Percentiles rank a stretch among this genome's conserved stretches.
Conservation (phyloP, 345 rosid genomes). For the Hypericum perforatum region DNA sequence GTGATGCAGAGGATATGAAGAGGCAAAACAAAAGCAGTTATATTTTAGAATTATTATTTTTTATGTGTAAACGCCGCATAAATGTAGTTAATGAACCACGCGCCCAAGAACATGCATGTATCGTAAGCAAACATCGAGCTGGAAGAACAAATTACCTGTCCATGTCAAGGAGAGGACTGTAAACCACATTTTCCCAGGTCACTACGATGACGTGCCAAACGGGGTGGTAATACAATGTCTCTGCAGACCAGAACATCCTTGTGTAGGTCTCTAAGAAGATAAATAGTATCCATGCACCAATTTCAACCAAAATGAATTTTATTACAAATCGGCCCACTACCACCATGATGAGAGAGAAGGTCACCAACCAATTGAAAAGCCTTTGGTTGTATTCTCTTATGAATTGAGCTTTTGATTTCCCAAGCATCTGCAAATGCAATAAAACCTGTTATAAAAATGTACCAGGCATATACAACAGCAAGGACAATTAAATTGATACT, state of each 20-base stretch:
- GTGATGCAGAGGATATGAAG: too few relatives aligned
- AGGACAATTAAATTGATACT: not conserved
- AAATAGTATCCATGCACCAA: slow-evolving; percentile 89
- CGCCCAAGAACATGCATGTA: too few relatives aligned
- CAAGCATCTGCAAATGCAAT: slow-evolving; percentile 63
- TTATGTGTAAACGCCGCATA: too few relatives aligned
- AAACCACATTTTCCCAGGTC: slow-evolving; percentile 86
- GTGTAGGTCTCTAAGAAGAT: slow-evolving; percentile 96
- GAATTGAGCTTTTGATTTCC: slow-evolving; percentile 60
- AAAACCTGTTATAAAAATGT: not conserved
- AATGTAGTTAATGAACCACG: too few relatives aligned
- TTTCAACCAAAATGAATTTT: slow-evolving; percentile 80
- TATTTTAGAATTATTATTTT: too few relatives aligned
- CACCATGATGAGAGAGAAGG: slow-evolving; percentile 89
- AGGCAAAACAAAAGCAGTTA: too few relatives aligned
- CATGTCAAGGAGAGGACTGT: slow-evolving; percentile 87
- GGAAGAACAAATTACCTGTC: slow-evolving; percentile 50
- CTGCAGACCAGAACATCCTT: slow-evolving; percentile 95
- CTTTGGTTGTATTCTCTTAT: slow-evolving; percentile 95
- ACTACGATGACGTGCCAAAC: slow-evolving; percentile 86
- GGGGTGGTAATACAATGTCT: slow-evolving; percentile 87
- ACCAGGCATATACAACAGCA: not conserved
- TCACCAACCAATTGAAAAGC: slow-evolving; percentile 96
- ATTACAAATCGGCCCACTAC: slow-evolving; percentile 83
- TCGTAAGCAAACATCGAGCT: too few relatives aligned